Conservation (phyloP, 441 rosid genomes). For the Jatropha podagrica region DNA sequence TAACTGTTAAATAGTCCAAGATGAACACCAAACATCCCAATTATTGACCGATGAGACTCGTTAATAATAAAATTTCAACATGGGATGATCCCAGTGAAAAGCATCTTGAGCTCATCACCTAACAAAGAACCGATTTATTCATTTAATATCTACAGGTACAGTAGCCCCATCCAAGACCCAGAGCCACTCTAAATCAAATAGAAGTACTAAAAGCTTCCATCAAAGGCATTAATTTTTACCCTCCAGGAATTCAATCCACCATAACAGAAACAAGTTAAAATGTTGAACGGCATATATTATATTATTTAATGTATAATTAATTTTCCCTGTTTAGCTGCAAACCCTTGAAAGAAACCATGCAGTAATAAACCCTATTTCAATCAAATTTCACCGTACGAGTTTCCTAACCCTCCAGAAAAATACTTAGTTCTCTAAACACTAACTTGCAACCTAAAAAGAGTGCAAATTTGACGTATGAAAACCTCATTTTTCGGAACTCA, state of each 20-base stretch:
- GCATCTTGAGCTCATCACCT: not conserved
- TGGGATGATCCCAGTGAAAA: not conserved
- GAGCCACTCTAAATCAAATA: not conserved
- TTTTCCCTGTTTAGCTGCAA: not conserved
- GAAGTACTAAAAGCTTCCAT: not conserved
- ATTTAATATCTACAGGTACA: not conserved
- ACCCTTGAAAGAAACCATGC: not conserved
- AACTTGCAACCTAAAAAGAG: not conserved
- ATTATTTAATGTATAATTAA: not conserved
- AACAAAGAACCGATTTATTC: not conserved
- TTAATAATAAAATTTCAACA: not conserved
- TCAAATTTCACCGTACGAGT: constrained; percentile 4
- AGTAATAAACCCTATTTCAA: constrained; percentile 35
- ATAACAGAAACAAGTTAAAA: not conserved
- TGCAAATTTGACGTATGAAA: constrained; percentile 13
- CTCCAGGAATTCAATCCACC: not conserved
- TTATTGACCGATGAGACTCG: not conserved
- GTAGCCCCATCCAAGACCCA: not conserved
- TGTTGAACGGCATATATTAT: not conserved
- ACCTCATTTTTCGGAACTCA: not conserved
- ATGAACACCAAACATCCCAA: not conserved
- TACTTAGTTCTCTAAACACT: not conserved
- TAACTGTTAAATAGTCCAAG: not conserved
- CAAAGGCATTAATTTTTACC: not conserved
- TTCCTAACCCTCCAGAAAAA: not conserved